Conservation (phyloP, 129 eudicot genomes). For the Saussurea involucrata region DNA sequence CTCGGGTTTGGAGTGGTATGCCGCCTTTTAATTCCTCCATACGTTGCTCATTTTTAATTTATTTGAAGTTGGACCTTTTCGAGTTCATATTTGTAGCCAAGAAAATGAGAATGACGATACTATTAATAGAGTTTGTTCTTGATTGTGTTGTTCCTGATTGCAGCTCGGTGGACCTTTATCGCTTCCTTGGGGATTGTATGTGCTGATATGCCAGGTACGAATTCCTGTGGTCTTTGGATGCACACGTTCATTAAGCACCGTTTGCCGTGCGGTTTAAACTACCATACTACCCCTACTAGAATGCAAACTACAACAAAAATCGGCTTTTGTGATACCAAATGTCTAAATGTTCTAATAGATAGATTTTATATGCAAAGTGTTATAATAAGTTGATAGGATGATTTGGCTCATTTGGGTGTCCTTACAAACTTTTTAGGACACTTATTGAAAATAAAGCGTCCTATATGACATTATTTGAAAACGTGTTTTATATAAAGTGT, state of each 20-base stretch:
- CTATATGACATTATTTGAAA: neutral
- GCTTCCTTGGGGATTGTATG: constrained; percentile 97
- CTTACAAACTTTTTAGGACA: neutral
- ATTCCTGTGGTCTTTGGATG: neutral
- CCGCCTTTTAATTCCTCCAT: neutral
- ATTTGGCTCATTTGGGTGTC: neutral
- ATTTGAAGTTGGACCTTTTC: neutral
- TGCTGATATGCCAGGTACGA: constrained; percentile 90
- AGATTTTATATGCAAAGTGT: too few relatives aligned
- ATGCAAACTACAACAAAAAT: neutral
- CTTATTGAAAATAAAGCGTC: neutral
- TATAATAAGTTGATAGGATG: neutral
- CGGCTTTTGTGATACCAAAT: too few relatives aligned
- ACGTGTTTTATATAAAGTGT: neutral
- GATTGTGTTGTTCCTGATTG: constrained; percentile 8
- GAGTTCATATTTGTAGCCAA: neutral
- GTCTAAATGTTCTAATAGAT: too few relatives aligned
- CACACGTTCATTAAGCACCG: neutral
- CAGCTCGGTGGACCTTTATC: constrained; percentile 98
- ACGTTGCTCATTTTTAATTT: neutral
- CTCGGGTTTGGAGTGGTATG: constrained; percentile 97
- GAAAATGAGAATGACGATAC: constrained; percentile 4
- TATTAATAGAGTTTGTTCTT: neutral
- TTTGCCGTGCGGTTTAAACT: neutral
- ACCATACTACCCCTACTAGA: neutral